A percentile compares a stretch with the other conserved stretches of the same genome.
Conservation (phyloP, 345 rosid species). For the Euphorbia lathyris region DNA sequence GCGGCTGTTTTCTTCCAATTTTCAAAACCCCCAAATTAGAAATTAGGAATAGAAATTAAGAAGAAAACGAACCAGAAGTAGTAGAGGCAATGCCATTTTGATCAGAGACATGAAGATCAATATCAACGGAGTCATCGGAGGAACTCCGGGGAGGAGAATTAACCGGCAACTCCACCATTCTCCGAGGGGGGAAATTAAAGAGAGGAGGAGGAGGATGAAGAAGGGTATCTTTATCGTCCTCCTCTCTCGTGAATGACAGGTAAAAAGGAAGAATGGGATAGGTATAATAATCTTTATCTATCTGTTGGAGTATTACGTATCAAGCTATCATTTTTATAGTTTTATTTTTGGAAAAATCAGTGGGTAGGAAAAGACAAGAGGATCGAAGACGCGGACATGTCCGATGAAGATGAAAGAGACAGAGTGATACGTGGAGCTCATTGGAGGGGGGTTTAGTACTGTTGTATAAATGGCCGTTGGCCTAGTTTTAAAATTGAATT, state of each 20-base stretch:
- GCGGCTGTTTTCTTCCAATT: background rate
- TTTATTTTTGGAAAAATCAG: no score
- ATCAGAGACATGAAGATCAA: background rate
- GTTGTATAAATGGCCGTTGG: no score
- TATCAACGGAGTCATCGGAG: constrained; percentile 6
- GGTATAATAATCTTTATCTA: constrained; percentile 3
- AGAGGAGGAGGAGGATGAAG: background rate
- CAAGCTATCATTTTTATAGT: no score
- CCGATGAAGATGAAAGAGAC: background rate
- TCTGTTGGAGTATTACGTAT: background rate
- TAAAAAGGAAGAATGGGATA: background rate
- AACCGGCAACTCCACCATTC: constrained; percentile 7
- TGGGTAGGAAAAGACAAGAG: background rate
- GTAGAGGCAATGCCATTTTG: background rate
- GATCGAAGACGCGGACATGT: background rate
- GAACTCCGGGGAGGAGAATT: background rate
- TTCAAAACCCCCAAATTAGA: background rate
- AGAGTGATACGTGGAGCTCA: background rate
- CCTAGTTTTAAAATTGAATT: no score
- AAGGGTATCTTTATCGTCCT: background rate
- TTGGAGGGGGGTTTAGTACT: background rate
- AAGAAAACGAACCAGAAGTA: constrained; percentile 1
- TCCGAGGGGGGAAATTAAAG: background rate
- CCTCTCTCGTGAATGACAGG: background rate
- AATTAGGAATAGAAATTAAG: background rate